These are phyloP conservation scores for Diplodia intermedia DNA, from an alignment of 2,329 filamentous ascomycete genomes.

Conservation along the genomic window DNA sequence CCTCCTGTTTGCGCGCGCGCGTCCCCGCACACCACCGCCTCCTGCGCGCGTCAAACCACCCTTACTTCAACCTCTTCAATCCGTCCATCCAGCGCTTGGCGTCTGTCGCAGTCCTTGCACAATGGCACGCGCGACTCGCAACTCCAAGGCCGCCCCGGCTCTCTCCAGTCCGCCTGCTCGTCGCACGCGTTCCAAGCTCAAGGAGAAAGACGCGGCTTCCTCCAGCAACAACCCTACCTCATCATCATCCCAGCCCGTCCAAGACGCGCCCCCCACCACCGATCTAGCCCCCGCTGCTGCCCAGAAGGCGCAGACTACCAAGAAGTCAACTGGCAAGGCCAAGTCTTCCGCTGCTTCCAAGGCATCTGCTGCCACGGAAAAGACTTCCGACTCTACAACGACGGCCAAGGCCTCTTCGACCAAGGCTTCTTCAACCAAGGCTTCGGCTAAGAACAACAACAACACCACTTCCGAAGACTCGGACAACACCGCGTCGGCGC, in stretches of 20 bases:
- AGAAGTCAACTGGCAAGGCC: not conserved
- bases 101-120: not conserved
- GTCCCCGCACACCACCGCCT: constrained; percentile 19
- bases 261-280: not conserved
- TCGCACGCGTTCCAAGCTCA: constrained; percentile 24
- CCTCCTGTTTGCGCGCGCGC: not conserved
- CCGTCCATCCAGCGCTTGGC: constrained; percentile 11
- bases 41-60: constrained; percentile 21
- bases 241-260: constrained; percentile 5
- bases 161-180: constrained; percentile 13
- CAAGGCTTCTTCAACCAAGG: not conserved
- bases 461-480: constrained; percentile 14
- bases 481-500: not conserved
- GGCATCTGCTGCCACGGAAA: not conserved
- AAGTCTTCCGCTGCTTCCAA: constrained; percentile 8
- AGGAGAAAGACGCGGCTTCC: constrained; percentile 10
- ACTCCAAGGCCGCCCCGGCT: constrained; percentile 1
- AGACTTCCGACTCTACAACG: not conserved
- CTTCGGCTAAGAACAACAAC: constrained; percentile 7
- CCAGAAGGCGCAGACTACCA: constrained; percentile 1
- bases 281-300: not conserved
- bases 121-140: constrained; percentile 21
- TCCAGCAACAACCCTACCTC: not conserved
- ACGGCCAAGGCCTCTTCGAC: not conserved
- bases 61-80: constrained; percentile 14